Evolutionary conservation across 129 eudicot species (phyloP), one percentile per base, ranked within the genome.

Genomic region (Tagetes erecta): DNA sequence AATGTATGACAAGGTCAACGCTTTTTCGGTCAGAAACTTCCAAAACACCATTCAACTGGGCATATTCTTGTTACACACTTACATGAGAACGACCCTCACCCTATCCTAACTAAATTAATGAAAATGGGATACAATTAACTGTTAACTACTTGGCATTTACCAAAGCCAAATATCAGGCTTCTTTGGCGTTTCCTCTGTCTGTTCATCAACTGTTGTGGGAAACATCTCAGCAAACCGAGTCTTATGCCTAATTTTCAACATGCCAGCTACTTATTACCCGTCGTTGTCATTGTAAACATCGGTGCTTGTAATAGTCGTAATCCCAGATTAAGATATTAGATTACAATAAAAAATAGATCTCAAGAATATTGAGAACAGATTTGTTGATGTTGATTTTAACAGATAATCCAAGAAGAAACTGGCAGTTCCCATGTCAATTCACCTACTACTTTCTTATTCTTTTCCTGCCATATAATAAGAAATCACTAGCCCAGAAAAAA

Each of bases 301-400:
- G 75, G 3, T 53, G 59, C 45, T 57, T 33, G 68, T 33, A 13
- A 41, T 33, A 33, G 0, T 31, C n/a, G 34, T 67, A 34, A 59
- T 58, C 34, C 52, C 42, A 8, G 40, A 34, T 59, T 76, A 68
- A 46, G 13, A 56, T 41, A 76, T 67, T 33, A 68, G 38, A 58
- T 46, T 45, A 37, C 69, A 77, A 59, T 49, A 36, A 33, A 78
- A 30, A 31, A 70, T 20, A 71, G 27, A 78, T 70, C 81, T 49
- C 36, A 39, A 70, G 72, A 70, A 78, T 78, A 70, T 70, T 39
- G 42, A 70, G 44, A 78, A 60, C 3, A 50, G 71, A 78, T 78
- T 35, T 78, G 65, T 33, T 70, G 77, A 70, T 62, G 76, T 70
- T 70, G 77, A 78, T 78, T 78, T 70, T 39, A 71, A 60, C 72